Evolutionary conservation across 2,329 filamentous ascomycete genomes (phyloP), one percentile per base, ranked within the genome.

Genomic region (Penicillium crustosum): DNA sequence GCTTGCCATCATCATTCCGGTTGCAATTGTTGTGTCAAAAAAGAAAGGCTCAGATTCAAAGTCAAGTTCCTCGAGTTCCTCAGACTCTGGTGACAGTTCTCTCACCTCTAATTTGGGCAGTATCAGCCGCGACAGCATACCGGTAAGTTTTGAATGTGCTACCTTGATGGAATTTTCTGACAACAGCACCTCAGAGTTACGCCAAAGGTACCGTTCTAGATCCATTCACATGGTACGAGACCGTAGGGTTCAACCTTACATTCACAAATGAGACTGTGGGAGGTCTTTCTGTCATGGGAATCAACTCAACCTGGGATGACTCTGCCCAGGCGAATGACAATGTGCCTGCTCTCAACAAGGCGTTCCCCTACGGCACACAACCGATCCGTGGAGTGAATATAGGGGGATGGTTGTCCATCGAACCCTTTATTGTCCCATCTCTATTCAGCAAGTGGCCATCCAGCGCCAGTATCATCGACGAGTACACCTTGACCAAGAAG

Each of bases 361-460:
- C 81, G 1, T 97, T 93, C 83, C 86, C 88, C 2, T 99, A 97
- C 67, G 84, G 86, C 2, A 86, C 84, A 23, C 86, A 82, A 54
- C 92, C 93, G 2, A 91, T 95, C 25, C 86, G 93, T 7, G 94
- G 94, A 1, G 91, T 97, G 36, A 97, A 96, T 68, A 73, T 97
- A 1, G 94, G 94, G 50, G 94, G 94, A 13, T 99, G 94, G 94
- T 83, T 99, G 2, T 90, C 89, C 3, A 78, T 99, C 13, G 94
- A 99, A 70, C 94, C 94, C 0, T 97, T 96, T 73, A 97, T 99
- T 71, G 93, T 91, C 4, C 94, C 94, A 0, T 97, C 93, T 0
- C 82, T 96, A 27, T 99, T 99, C 77, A 78, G 86, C 60, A 83
- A 83, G 61, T 91, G 89, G 70, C 78, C 80, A 39, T 73, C 76